Conservation (phyloP, 495 filamentous ascomycete genomes). For the Pyronema omphalodes region DNA sequence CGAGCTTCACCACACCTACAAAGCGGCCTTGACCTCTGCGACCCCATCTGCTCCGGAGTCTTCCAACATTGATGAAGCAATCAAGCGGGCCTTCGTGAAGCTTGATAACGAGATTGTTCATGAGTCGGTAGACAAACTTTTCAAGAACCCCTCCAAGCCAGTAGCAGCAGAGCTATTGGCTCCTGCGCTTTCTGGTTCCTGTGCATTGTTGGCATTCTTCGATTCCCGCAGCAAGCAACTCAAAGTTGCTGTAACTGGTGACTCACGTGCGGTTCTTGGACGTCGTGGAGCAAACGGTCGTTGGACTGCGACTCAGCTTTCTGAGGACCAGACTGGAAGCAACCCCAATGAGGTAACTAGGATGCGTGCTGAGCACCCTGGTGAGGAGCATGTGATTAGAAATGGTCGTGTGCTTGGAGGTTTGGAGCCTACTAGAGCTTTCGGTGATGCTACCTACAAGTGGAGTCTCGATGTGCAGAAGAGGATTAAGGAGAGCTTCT, state of each 20-base stretch:
- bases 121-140: constrained; percentile 68
- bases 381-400: constrained; percentile 62
- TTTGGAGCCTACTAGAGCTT: constrained; percentile 79
- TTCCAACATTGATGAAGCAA: constrained; percentile 69
- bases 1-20: constrained; percentile 88
- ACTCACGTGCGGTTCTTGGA: constrained; percentile 83
- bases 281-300: constrained; percentile 60
- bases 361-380: constrained; percentile 68
- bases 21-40: constrained; percentile 46
- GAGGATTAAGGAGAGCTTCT: constrained; percentile 64
- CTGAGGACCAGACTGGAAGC: constrained; percentile 78
- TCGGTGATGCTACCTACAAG: constrained; percentile 93
- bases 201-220: constrained; percentile 91
- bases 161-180: constrained; percentile 80
- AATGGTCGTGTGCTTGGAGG: constrained; percentile 84
- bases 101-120: constrained; percentile 88
- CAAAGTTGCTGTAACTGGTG: constrained; percentile 82
- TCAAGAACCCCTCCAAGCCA: constrained; percentile 68
- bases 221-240: constrained; percentile 67
- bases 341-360: constrained; percentile 68
- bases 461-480: constrained; percentile 73
- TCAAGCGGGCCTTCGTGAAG: constrained; percentile 76
- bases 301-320: constrained; percentile 80
- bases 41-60: constrained; percentile 41
- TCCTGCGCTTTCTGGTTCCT: constrained; percentile 86